Conservation (phyloP, 2,329 filamentous ascomycete genomes). For the Ophiocordyceps unilateralis region DNA sequence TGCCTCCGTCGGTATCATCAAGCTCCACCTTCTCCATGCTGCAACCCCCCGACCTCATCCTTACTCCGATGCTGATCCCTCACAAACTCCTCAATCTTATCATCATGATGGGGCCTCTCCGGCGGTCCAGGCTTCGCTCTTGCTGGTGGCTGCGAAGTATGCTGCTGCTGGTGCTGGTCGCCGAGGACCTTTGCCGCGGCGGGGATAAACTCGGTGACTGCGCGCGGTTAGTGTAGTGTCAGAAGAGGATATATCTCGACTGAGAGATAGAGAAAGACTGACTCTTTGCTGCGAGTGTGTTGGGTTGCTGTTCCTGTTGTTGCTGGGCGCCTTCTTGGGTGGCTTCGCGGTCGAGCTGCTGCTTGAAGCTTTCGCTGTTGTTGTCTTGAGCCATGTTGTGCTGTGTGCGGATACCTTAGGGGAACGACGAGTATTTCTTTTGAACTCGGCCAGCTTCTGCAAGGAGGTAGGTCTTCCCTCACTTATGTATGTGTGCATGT, state of each 20-base stretch:
- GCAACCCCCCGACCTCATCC: conserved; percentile 1
- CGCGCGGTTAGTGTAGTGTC: too few relatives aligned
- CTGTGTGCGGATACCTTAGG: too few relatives aligned
- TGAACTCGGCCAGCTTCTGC: too few relatives aligned
- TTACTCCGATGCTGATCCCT: conserved; percentile 34
- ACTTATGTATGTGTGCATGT: background rate
- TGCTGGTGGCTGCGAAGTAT: background rate
- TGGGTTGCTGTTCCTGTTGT: conserved; percentile 9
- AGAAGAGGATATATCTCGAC: too few relatives aligned
- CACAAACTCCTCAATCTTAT: conserved; percentile 33
- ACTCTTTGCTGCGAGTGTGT: conserved; percentile 27
- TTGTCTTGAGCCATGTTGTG: background rate
- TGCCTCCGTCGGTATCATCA: too few relatives aligned
- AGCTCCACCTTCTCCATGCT: background rate
- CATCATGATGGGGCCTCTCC: conserved; percentile 26
- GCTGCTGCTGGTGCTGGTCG: conserved; percentile 9
- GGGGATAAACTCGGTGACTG: conserved; percentile 27
- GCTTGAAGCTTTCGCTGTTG: conserved; percentile 19
- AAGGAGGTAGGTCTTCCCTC: background rate
- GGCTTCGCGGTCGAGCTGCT: conserved; percentile 23
- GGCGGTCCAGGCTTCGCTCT: conserved; percentile 16
- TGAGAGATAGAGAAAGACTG: conserved; percentile 1
- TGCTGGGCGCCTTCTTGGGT: conserved; percentile 15
- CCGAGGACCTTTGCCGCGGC: conserved; percentile 23
- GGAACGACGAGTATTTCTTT: too few relatives aligned